These are phyloP conservation scores for Colletotrichum brevisporum DNA, from an alignment of 2,329 filamentous ascomycete genomes.

Conservation along the genomic window DNA sequence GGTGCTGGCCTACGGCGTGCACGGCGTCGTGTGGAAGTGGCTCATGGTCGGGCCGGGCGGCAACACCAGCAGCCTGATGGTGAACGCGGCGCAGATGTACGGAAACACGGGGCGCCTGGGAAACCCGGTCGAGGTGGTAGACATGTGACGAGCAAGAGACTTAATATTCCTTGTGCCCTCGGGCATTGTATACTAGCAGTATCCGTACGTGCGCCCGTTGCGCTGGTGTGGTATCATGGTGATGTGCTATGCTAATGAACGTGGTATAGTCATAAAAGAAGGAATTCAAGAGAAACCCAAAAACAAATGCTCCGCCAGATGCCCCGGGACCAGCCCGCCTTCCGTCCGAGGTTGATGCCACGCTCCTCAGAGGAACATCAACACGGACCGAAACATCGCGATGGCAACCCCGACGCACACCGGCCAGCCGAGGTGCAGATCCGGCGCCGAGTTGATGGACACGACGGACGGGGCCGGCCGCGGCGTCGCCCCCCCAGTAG, in stretches of 20 bases:
- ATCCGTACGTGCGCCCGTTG: constrained; percentile 34
- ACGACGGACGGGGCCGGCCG: constrained; percentile 19
- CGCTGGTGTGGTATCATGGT: constrained; percentile 41
- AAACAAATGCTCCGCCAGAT: constrained; percentile 35
- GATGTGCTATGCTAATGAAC: constrained; percentile 39
- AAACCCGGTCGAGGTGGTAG: constrained; percentile 55
- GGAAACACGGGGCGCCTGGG: constrained; percentile 65
- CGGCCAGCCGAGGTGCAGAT: constrained; percentile 17
- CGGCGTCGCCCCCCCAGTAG: constrained; percentile 17
- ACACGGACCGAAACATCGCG: constrained; percentile 16
- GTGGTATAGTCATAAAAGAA: constrained; percentile 25
- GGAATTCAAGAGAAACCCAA: background rate
- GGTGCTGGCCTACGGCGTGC: constrained; percentile 61
- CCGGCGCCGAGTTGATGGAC: constrained; percentile 23
- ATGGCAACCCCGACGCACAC: constrained; percentile 24
- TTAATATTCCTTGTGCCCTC: background rate
- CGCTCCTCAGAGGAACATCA: constrained; percentile 28
- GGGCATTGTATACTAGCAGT: constrained; percentile 17
- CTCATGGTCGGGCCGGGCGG: constrained; percentile 67
- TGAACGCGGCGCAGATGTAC: constrained; percentile 71
- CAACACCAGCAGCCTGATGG: constrained; percentile 65
- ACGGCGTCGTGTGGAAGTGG: constrained; percentile 68
- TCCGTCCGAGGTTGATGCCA: constrained; percentile 4
- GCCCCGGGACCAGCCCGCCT: constrained; percentile 27
- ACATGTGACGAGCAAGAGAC: constrained; percentile 44